Evolutionary conservation across 805 yeast species (phyloP), one percentile per base, ranked within the genome.

Genomic region (Lachancea sp.): DNA sequence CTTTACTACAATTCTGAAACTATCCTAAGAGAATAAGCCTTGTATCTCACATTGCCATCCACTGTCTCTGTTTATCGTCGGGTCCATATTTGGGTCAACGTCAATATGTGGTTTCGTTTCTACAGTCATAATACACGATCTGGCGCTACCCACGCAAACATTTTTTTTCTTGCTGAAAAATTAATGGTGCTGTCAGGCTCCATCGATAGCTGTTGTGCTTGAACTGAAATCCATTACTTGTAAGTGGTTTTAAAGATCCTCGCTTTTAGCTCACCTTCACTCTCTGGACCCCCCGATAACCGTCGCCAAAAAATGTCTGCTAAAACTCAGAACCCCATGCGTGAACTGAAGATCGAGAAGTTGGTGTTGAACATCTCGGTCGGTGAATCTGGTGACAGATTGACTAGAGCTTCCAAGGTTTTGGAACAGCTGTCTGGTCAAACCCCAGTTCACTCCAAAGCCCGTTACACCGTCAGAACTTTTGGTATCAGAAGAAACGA

Each of bases 401-500:
- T 92, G 74, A 92, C 98, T 79, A 90, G 98, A 85, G 98, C 98
- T 64, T 92, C 98, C 70, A 92, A 92, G 82, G 98, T 92, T 67
- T 81, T 92, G 70, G 98, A 92, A 79, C 98, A 92, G 80, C 84
- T 92, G 66, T 90, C 97, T 62, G 98, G 98, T 89, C 98, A 92
- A 79, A 92, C 98, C 66, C 98, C 98, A 72, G 98, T 92, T 64
- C 96, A 86, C 74, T 89, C 97, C 64, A 92, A 92, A 83, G 98
- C 98, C 65, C 86, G 98, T 80, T 92, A 92, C 87, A 92, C 98
- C 58, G 97, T 92, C 67, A 88, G 98, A 84, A 85, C 97, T 55
- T 92, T 92, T 75, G 96, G 97, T 83, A 92, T 92, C 82, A 89
- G 98, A 83, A 87, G 98, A 86, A 92, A 92, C 78, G 98, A 92